Percentiles rank a stretch among this genome's conserved stretches.
phyloP scores from a whole-genome alignment of 2,329 filamentous ascomycete genomes.

The Talaromyces sp. region DNA sequence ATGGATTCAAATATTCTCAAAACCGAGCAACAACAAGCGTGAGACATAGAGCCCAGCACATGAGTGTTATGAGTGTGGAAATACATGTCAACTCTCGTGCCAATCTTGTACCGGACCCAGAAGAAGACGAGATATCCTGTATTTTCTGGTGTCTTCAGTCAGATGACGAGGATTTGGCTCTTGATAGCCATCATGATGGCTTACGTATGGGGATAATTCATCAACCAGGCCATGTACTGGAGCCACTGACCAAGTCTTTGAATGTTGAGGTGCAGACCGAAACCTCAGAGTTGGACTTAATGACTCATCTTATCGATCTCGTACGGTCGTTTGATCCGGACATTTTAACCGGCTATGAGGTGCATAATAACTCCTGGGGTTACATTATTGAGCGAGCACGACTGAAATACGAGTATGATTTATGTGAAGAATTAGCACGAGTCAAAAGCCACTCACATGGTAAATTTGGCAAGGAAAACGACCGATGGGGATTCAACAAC shows the following conservation, averaged over 20 bases:
- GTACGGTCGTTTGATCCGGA: constrained; percentile 83
- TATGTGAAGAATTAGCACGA: constrained; percentile 86
- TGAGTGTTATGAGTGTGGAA: constrained; percentile 94
- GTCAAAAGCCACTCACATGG: constrained; percentile 80
- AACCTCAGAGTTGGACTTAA: constrained; percentile 71
- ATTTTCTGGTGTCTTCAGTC: constrained; percentile 88
- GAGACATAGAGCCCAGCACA: constrained; percentile 80
- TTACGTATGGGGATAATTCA: constrained; percentile 66
- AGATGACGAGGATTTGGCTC: constrained; percentile 55
- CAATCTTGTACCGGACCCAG: constrained; percentile 77
- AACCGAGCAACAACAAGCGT: constrained; percentile 68
- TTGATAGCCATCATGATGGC: constrained; percentile 43
- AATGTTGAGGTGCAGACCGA: constrained; percentile 66
- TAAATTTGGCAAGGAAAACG: constrained; percentile 76
- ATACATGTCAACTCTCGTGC: constrained; percentile 84
- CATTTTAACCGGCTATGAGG: constrained; percentile 89
- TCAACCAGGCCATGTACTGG: constrained; percentile 56
- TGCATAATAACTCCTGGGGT: constrained; percentile 90
- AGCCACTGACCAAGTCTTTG: constrained; percentile 57
- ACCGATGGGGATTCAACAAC: constrained; percentile 90
- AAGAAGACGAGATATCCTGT: constrained; percentile 79
- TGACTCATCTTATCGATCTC: constrained; percentile 80
- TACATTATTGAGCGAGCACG: constrained; percentile 88
- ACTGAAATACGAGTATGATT: constrained; percentile 78
- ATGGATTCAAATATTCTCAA: constrained; percentile 82